These are phyloP conservation scores for Kwoniella dejecticola DNA, from an alignment of 768 basidiomycete species.

Conservation along the genomic window DNA sequence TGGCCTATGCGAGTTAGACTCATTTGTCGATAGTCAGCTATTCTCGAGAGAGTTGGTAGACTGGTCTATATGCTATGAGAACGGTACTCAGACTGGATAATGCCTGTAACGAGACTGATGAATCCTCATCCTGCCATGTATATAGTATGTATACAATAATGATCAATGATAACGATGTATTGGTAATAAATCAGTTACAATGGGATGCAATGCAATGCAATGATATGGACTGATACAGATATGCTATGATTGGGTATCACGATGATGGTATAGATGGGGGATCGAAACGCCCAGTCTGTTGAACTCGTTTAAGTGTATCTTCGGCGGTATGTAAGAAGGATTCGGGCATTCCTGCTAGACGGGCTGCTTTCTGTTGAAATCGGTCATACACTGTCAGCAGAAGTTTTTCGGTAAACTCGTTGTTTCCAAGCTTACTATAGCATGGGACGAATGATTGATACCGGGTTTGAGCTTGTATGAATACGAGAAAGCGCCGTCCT, in stretches of 20 bases:
- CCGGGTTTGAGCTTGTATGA: slow-evolving; percentile 78
- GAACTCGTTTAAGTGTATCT: slow-evolving; percentile 29
- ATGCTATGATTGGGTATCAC: too few species aligned
- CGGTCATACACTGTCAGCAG: not conserved
- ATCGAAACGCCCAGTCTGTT: slow-evolving; percentile 19
- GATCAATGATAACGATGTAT: too few species aligned
- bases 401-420: too few species aligned
- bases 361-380: slow-evolving; percentile 71
- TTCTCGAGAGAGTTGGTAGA: slow-evolving; percentile 70
- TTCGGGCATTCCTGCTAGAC: slow-evolving; percentile 77
- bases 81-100: not conserved
- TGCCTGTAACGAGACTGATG: too few species aligned
- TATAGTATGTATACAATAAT: not conserved
- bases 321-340: slow-evolving; percentile 39
- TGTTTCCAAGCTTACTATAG: slow-evolving; percentile 55
- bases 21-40: slow-evolving; percentile 70
- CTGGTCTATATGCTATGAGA: slow-evolving; percentile 59
- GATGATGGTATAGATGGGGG: not conserved
- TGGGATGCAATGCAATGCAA: slow-evolving; percentile 2
- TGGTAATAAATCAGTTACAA: too few species aligned
- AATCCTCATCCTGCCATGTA: not conserved
- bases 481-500: slow-evolving; percentile 81
- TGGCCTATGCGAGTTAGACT: slow-evolving; percentile 67
- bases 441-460: slow-evolving; percentile 87
- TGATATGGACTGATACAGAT: slow-evolving; percentile 3